Percentiles rank a stretch among this genome's conserved stretches.
These are phyloP conservation scores for Aspergillus felis DNA, from an alignment of 2,329 filamentous ascomycete genomes.

Conservation along the genomic window DNA sequence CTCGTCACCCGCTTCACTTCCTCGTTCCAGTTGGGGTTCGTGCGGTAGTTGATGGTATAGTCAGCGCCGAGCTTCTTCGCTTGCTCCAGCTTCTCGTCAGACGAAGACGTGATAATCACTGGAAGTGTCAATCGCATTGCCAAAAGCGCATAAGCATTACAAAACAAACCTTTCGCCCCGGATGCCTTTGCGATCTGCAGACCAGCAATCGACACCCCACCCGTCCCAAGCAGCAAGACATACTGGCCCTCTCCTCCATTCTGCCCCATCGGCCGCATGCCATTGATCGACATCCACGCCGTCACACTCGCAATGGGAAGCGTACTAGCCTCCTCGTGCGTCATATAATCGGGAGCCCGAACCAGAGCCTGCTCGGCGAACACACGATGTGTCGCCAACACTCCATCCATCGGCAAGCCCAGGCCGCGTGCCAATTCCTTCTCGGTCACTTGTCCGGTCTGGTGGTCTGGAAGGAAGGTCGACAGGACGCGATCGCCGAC, in stretches of 20 bases:
- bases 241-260: slow-evolving; percentile 45
- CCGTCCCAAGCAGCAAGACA: slow-evolving; percentile 54
- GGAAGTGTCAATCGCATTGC: slow-evolving; percentile 18
- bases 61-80: slow-evolving; percentile 50
- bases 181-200: slow-evolving; percentile 48
- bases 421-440: slow-evolving; percentile 55
- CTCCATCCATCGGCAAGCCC: slow-evolving; percentile 55
- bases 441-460: slow-evolving; percentile 57
- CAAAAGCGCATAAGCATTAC: not conserved
- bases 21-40: slow-evolving; percentile 42
- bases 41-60: slow-evolving; percentile 49
- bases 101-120: slow-evolving; percentile 51
- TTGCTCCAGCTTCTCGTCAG: slow-evolving; percentile 47
- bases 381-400: slow-evolving; percentile 41
- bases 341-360: slow-evolving; percentile 36
- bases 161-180: slow-evolving; percentile 36
- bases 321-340: slow-evolving; percentile 38
- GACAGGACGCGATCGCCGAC: slow-evolving; percentile 63
- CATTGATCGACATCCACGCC: slow-evolving; percentile 49
- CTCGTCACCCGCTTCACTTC: slow-evolving; percentile 45
- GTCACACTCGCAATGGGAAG: slow-evolving; percentile 48
- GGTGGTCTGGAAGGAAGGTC: slow-evolving; percentile 54
- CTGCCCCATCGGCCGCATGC: slow-evolving; percentile 37
- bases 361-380: slow-evolving; percentile 41
- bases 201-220: slow-evolving; percentile 45